Percentiles rank a stretch among this genome's conserved stretches.
phyloP scores from a whole-genome alignment of 2,329 filamentous ascomycete genomes.

The Pseudonectria buxi region DNA sequence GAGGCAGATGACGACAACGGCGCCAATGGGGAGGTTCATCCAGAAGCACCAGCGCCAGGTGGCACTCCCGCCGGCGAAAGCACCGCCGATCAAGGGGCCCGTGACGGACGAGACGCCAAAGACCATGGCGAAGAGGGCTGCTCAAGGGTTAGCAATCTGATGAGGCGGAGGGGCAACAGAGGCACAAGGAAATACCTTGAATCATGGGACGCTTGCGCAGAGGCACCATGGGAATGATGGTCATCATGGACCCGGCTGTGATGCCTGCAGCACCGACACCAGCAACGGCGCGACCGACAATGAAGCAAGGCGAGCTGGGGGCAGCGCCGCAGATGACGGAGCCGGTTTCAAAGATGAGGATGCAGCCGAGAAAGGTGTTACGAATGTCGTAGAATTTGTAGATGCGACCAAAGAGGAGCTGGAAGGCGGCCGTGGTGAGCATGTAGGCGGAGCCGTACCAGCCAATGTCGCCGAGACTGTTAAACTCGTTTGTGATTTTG shows the following conservation, averaged over 20 bases:
- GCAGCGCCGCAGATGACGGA: constrained; percentile 50
- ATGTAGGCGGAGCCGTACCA: constrained; percentile 60
- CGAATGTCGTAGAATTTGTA: constrained; percentile 49
- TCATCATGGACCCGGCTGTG: constrained; percentile 50
- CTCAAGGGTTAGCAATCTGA: constrained; percentile 6
- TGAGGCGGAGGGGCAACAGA: neutral
- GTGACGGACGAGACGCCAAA: constrained; percentile 49
- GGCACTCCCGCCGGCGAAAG: constrained; percentile 39
- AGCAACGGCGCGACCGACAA: constrained; percentile 50
- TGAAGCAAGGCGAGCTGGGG: constrained; percentile 46
- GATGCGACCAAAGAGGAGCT: constrained; percentile 47
- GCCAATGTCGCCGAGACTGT: constrained; percentile 52
- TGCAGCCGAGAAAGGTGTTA: constrained; percentile 38
- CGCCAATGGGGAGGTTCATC: constrained; percentile 51
- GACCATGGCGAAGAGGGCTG: constrained; percentile 46
- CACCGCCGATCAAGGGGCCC: constrained; percentile 49
- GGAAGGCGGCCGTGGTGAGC: constrained; percentile 49
- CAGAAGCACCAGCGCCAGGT: constrained; percentile 55
- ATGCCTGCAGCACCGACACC: constrained; percentile 51
- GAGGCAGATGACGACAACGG: constrained; percentile 42
- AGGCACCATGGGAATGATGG: constrained; percentile 52
- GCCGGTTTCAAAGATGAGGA: constrained; percentile 48
- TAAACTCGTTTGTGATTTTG: constrained; percentile 49
- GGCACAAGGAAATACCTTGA: constrained; percentile 30
- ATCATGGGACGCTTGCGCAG: constrained; percentile 54